phyloP scores from a whole-genome alignment of 495 filamentous ascomycete species.

The Oidiodendron maius region DNA sequence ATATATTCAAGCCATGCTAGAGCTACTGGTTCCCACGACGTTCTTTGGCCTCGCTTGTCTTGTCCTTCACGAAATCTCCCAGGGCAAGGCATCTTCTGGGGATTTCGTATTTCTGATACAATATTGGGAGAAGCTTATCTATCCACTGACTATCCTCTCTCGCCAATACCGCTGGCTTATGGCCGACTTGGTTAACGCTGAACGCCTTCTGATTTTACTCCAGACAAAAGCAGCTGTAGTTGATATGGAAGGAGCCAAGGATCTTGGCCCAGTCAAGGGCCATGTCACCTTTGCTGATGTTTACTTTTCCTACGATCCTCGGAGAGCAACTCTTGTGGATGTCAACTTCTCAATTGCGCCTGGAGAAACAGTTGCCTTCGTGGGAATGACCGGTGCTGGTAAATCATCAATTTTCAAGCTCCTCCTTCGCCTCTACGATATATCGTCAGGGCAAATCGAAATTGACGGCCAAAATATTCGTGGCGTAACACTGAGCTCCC shows the following conservation, averaged over 20 bases:
- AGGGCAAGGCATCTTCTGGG: conserved; percentile 50
- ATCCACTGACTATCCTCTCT: conserved; percentile 56
- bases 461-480: conserved; percentile 69
- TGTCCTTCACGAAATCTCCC: conserved; percentile 55
- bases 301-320: conserved; percentile 60
- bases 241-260: conserved; percentile 39
- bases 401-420: conserved; percentile 70
- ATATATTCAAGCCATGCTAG: neutral
- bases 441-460: conserved; percentile 48
- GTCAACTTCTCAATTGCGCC: conserved; percentile 50
- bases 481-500: conserved; percentile 54
- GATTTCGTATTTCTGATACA: conserved; percentile 60
- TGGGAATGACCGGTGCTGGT: conserved; percentile 64
- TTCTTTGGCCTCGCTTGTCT: conserved; percentile 54
- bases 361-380: conserved; percentile 62
- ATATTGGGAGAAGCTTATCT: conserved; percentile 58
- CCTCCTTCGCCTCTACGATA: conserved; percentile 62
- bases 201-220: conserved; percentile 62
- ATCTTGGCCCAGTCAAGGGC: conserved; percentile 47
- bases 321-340: conserved; percentile 54
- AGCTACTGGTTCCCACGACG: neutral
- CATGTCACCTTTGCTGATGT: conserved; percentile 57
- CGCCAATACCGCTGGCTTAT: conserved; percentile 48
- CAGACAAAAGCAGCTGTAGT: conserved; percentile 53
- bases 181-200: conserved; percentile 56